Evolutionary conservation across 2,329 filamentous ascomycete genomes (phyloP), one percentile per base, ranked within the genome.

Genomic region (Fusarium staphyleae): DNA sequence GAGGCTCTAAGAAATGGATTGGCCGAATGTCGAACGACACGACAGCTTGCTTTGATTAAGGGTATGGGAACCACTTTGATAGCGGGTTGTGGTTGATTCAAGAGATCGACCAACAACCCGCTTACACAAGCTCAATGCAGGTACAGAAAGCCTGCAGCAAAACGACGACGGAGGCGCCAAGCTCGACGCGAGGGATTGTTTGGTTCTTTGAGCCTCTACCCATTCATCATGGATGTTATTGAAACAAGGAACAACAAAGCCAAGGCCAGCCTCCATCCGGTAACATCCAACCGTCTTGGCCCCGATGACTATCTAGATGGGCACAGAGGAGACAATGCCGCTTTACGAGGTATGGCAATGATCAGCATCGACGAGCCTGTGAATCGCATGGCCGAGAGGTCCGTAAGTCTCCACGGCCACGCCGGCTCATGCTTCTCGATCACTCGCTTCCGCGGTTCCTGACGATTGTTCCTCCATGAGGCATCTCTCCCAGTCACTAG

Each of bases 271-370:
- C 16, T 12, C 28, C 18, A 29, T 13, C 15, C 29, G 26, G 34
- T n/a, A 48, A 40, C 57, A 30, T 29, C 28, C 35, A 48, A 42
- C 16, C 24, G 35, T 40, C 28, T 10, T 30, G 10, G 5, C 42
- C 35, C 15, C 22, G 18, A 35, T 41, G 12, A n/a, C 30, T 45
- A 62, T 55, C 57, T 35, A 5, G 57, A 58, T 54, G 41, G 10
- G 24, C 24, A 28, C 6, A 18, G 44, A 47, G 54, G 46, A n/a
- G 19, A 36, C 36, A 28, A 14, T 16, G 30, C 7, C 19, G 4
- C 4, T 22, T 22, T 22, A 22, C 19, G 19, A 42, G 37, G 40
- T 15, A 37, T 40, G 30, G 34, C 53, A 35, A 18, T 34, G 57
- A 55, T 55, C 48, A 41, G 6, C 14, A 35, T 22, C 22, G 41